phyloP scores from a whole-genome alignment of 2,329 filamentous ascomycete genomes.

The Alternaria hordeiaustralica region DNA sequence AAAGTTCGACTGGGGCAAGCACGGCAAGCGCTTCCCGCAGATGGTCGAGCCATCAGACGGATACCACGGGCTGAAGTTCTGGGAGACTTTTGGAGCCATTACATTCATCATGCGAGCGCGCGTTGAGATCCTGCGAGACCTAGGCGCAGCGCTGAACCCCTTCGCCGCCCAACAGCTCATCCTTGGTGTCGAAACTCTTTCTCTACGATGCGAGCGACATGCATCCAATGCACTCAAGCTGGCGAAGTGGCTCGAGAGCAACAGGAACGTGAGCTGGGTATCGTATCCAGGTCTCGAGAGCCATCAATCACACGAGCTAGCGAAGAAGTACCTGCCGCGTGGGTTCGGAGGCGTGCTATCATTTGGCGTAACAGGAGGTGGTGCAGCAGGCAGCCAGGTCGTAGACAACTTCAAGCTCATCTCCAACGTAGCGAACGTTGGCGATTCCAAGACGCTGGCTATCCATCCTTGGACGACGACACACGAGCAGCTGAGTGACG shows the following conservation, averaged over 20 bases:
- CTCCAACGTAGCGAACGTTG: conserved; percentile 94
- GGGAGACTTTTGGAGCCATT: conserved; percentile 84
- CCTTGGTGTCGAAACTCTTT: conserved; percentile 88
- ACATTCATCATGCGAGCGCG: conserved; percentile 85
- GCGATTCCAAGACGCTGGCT: conserved; percentile 91
- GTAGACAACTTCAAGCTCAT: conserved; percentile 96
- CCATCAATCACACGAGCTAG: conserved; percentile 79
- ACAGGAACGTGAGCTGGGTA: conserved; percentile 87
- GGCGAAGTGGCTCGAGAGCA: conserved; percentile 82
- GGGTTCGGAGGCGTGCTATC: conserved; percentile 91
- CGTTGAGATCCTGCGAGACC: conserved; percentile 87
- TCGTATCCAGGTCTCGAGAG: conserved; percentile 87
- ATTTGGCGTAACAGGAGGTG: conserved; percentile 91
- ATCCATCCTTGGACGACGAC: conserved; percentile 97
- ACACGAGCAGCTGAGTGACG: conserved; percentile 85
- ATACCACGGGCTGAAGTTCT: conserved; percentile 94
- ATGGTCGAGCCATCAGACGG: conserved; percentile 87
- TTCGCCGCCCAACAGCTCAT: conserved; percentile 93
- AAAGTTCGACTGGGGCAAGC: conserved; percentile 91
- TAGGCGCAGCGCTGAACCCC: conserved; percentile 83
- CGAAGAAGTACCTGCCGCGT: conserved; percentile 84
- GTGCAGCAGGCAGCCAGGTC: conserved; percentile 80
- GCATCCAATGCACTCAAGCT: conserved; percentile 81
- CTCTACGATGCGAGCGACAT: conserved; percentile 83
- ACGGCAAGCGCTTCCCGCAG: conserved; percentile 86